Evolutionary conservation across 1,139 yeast species (phyloP), one percentile per base, ranked within the genome.

Genomic region (Candida sp.): DNA sequence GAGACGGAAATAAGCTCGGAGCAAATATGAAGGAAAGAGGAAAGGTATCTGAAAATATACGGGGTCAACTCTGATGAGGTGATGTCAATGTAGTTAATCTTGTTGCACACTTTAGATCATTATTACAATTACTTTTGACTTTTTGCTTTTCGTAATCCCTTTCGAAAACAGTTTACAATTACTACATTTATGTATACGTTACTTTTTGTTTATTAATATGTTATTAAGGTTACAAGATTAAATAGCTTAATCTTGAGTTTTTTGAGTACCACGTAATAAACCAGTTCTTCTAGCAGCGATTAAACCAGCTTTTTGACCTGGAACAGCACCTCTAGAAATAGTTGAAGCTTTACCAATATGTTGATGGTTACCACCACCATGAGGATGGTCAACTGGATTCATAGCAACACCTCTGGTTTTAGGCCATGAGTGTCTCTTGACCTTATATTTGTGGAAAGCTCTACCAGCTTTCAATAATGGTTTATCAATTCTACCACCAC

Each of bases 301-400:
- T 74, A 93, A 91, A 93, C 99, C 99, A 75, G 96, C 97, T 95
- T 93, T 93, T 84, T 93, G 99, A 90, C 99, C 99, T 69, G 99
- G 81, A 75, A 93, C 99, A 66, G 99, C 98, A 77, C 96, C 96
- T 87, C 99, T 90, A 64, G 97, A 86, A 70, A 93, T 93, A 71
- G 99, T 93, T 68, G 99, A 93, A 73, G 99, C 99, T 87, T 93
- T 93, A 90, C 98, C 97, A 84, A 91, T 91, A 78, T 91, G 98
- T 84, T 91, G 97, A 80, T 91, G 97, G 97, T 91, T 91, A 91
- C 97, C 98, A 89, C 97, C 97, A 87, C 97, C 97, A 78, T 90
- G 97, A 73, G 97, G 97, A 82, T 90, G 97, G 75, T 89, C 97
- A 73, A 90, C 97, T 75, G 97, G 97, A 82, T 89, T 87, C 96